Base-by-base conservation (phyloP, 768 basidiomycete species). In the Albatrellus ellisii region DNA sequence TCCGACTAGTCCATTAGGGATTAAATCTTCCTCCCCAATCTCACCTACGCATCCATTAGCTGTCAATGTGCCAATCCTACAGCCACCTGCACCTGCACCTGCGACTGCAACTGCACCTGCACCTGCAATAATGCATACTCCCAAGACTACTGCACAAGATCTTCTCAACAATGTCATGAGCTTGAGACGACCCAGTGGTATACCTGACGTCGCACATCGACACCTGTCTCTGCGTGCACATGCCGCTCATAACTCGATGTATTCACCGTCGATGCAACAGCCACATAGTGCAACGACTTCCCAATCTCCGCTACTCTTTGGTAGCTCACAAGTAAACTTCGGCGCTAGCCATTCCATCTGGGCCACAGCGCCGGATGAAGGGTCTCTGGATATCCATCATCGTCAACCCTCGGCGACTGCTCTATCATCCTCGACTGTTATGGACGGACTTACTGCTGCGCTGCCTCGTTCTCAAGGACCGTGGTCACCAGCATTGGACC, bases 111-210 rank as follows among this genome's bases (percentile, higher is more conserved):
- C n/a, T n/a, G 37, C 21, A 11, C 38, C 36, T 48, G 49, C 53
- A 2, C 41, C 57, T 32, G 39, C 53, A 6, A 27, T 52, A n/a
- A 42, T 52, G 2, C 39, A 37, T 12, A 38, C 49, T 6, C 52
- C 52, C 2, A 51, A 56, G 18, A 78, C 69, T 0, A 85, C 81
- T 10, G 82, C 82, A 0, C 67, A 76, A 52, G 82, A 84, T 52
- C 64, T 85, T 2, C 52, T 84, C 32, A 72, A 75, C 41, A 69
- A 69, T 48, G 65, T 77, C 2, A 63, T 75, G 57, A 58, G 59
- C 40, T 39, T 56, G 7, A 59, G 60, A 26, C 58, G 61, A 4
- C 32, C 47, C 18, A 47, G 55, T 14, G 44, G 48, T 10, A 54
- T 53, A 26, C 21, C 33, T 7, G 47, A 50, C 14, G 7, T 44